phyloP scores from a whole-genome alignment of 108 stramenopile genomes.

The Epithemia pelagica region DNA sequence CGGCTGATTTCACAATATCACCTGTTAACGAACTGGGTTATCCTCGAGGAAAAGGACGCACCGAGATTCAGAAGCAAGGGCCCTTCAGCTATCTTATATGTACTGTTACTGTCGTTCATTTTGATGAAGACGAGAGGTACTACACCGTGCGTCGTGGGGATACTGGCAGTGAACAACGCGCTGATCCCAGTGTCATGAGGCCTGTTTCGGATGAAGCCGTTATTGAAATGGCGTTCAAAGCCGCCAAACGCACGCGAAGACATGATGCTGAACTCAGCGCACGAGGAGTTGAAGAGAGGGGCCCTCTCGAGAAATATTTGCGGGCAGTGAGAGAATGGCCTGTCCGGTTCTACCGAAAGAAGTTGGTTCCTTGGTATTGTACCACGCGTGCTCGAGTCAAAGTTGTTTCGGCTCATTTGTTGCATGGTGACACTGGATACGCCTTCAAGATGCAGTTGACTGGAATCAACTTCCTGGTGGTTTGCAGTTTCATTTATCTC shows the following conservation, averaged over 20 bases:
- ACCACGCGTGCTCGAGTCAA: background rate
- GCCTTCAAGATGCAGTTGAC: constrained; percentile 46
- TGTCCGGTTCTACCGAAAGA: background rate
- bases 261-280: background rate
- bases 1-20: constrained; percentile 27
- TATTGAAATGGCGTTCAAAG: constrained; percentile 1
- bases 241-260: constrained; percentile 5
- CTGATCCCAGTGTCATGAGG: constrained; percentile 44
- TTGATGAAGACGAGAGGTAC: constrained; percentile 60
- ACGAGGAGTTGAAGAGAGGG: background rate
- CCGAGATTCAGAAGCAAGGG: constrained; percentile 42
- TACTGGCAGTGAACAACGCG: constrained; percentile 47
- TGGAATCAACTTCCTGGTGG: constrained; percentile 51
- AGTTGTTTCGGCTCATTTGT: background rate
- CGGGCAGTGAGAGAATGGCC: background rate
- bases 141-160: constrained; percentile 67
- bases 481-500: constrained; percentile 44
- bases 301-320: background rate
- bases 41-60: constrained; percentile 45
- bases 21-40: constrained; percentile 56
- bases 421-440: constrained; percentile 48
- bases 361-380: background rate
- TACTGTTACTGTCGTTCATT: constrained; percentile 55
- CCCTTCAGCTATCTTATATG: constrained; percentile 61
- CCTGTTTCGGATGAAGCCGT: constrained; percentile 4